Conservation (phyloP, 2,329 filamentous ascomycete species). For the Bipolaris sorokiniana region DNA sequence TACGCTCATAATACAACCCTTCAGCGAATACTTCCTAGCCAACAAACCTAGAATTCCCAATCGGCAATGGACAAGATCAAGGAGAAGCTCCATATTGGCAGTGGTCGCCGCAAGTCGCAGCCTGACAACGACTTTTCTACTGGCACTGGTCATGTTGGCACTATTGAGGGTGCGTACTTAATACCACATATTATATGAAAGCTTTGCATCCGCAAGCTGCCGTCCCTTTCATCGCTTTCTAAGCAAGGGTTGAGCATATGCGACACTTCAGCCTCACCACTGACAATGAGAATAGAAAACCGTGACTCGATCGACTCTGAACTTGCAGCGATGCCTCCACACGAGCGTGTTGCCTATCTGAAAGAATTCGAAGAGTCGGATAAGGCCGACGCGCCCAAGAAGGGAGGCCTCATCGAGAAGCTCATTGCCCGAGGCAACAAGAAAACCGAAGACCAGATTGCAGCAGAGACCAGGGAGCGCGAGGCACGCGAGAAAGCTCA, state of each 20-base stretch:
- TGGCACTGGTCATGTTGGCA: conserved; percentile 25
- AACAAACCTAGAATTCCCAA: conserved; percentile 1
- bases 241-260: neutral
- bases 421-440: conserved; percentile 46
- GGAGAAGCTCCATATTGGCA: conserved; percentile 45
- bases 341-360: conserved; percentile 44
- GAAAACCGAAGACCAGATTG: conserved; percentile 44
- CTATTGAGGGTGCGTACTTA: conserved; percentile 26
- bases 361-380: conserved; percentile 47
- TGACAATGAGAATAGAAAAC: conserved; percentile 26
- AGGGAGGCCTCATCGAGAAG: conserved; percentile 42
- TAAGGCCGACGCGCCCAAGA: conserved; percentile 39
- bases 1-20: neutral
- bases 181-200: neutral
- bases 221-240: neutral
- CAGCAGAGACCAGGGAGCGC: conserved; percentile 31
- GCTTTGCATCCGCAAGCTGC: neutral
- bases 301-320: conserved; percentile 44
- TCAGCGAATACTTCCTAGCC: neutral
- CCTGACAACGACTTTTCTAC: conserved; percentile 26
- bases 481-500: conserved; percentile 22
- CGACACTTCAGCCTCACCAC: neutral
- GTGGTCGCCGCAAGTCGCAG: conserved; percentile 40
- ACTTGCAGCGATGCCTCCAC: conserved; percentile 40
- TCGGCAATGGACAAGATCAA: conserved; percentile 45